Conservation (phyloP, 2,329 filamentous ascomycete genomes). For the Ophioceras dolichostomum region DNA sequence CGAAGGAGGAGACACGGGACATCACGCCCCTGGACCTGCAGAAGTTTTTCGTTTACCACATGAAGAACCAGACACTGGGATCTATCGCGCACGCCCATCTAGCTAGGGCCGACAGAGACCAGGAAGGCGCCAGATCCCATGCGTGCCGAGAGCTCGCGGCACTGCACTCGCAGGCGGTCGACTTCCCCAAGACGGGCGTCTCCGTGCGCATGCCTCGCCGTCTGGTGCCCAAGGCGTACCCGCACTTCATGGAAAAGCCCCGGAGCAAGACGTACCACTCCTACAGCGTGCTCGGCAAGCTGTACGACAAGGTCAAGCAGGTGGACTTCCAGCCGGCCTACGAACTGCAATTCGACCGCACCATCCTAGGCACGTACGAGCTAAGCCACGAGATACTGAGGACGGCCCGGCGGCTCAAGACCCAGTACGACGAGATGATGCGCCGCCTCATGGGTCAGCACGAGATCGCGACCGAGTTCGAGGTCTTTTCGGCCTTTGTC, state of each 20-base stretch:
- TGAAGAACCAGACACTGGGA: constrained; percentile 78
- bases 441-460: constrained; percentile 75
- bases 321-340: constrained; percentile 65
- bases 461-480: constrained; percentile 77
- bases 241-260: constrained; percentile 78
- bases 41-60: constrained; percentile 80
- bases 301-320: constrained; percentile 64
- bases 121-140: constrained; percentile 50
- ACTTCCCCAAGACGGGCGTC: constrained; percentile 84
- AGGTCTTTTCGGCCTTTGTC: constrained; percentile 81
- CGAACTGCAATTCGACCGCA: constrained; percentile 59
- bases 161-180: constrained; percentile 83
- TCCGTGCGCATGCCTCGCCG: constrained; percentile 54
- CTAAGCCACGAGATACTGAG: constrained; percentile 42
- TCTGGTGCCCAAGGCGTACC: constrained; percentile 54
- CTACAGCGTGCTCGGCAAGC: constrained; percentile 57
- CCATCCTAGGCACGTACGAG: constrained; percentile 54
- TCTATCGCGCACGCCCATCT: constrained; percentile 75
- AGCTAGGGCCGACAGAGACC: constrained; percentile 55
- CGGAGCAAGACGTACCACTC: constrained; percentile 51
- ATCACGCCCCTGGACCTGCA: constrained; percentile 65
- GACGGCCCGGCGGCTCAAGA: constrained; percentile 56
- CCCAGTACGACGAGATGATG: constrained; percentile 64
- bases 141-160: constrained; percentile 64
- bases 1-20: constrained; percentile 38